Conservation (phyloP, 345 rosid species). For the Acer yangbiense region DNA sequence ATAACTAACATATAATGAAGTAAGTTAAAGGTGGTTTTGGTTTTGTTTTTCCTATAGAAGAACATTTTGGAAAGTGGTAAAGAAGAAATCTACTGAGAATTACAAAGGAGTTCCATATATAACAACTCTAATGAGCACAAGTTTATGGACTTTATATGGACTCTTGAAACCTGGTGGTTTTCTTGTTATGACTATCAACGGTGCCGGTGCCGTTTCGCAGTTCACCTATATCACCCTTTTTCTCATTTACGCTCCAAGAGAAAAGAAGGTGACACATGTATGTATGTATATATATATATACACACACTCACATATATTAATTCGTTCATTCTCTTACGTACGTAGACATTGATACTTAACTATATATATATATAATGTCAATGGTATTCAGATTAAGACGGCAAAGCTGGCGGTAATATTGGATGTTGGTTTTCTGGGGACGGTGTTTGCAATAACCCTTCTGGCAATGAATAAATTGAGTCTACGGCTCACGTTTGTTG, state of each 20-base stretch:
- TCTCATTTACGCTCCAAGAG: constrained; percentile 47
- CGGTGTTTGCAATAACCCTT: constrained; percentile 44
- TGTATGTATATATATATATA: no score
- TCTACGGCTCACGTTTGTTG: constrained; percentile 42
- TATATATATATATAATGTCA: no score
- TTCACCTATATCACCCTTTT: constrained; percentile 47
- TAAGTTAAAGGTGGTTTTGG: no score
- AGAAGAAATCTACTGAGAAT: constrained; percentile 57
- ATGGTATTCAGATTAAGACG: constrained; percentile 40
- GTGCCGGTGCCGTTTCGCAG: constrained; percentile 49
- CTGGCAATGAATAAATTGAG: constrained; percentile 40
- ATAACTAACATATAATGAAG: no score
- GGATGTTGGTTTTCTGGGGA: constrained; percentile 52
- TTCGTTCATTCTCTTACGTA: neutral
- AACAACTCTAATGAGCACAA: constrained; percentile 58
- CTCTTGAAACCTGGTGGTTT: constrained; percentile 52
- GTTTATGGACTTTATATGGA: constrained; percentile 69
- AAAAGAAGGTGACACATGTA: constrained; percentile 38
- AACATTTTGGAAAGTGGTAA: constrained; percentile 45
- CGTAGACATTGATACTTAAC: no score
- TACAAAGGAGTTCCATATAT: constrained; percentile 59
- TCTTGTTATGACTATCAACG: constrained; percentile 53
- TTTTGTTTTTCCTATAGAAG: constrained; percentile 28
- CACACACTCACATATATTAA: neutral
- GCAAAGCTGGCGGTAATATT: constrained; percentile 42